Base-by-base conservation (phyloP, 768 basidiomycete genomes). In the Xerocomellus chrysenteron region DNA sequence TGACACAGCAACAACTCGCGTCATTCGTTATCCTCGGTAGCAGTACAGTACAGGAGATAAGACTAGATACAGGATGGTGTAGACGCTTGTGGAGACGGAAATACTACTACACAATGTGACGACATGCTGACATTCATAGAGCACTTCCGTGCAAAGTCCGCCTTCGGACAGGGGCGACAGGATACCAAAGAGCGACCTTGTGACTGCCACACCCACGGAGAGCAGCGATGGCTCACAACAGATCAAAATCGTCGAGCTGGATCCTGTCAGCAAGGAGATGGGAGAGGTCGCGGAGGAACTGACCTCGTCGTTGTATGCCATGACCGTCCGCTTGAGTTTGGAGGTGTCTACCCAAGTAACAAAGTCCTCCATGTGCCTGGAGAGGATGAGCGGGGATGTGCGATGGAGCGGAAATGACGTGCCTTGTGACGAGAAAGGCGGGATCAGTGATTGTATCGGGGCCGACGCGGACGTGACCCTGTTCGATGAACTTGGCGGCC, bases 271-370 rank as follows among this genome's bases (percentile, higher is more conserved):
- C 32, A 49, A 24, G 52, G 50, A 5, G 21, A 19, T 41, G 24
- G 26, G 47, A 21, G 40, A 51, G 19, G 3, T 2, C 30, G 9
- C 10, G 17, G 55, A n/a, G 55, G 35, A 17, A 67, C 78, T 35
- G 51, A 92, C 92, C 84, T 97, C 88, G 75, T 97, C 95, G 70
- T 99, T 99, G 80, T 99, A 99, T 57, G 79, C 75, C 90, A 94
- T 88, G 74, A 98, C 86, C 0, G 92, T 94, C 52, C 96, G 82
- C 84, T 96, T 98, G 69, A 98, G 83, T 71, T 96, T 96, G 62
- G 92, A 95, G 26, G 93, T 93, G 69, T 98, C 95, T 21, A 98
- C 95, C 97, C 97, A 99, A 36, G 97, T 99, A 44, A 98, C 93
- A 74, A 95, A 99, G 80, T 99, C 97, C 68, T 98, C 94, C 94